These are phyloP conservation scores for Asterochloris sp. DNA, from an alignment of 139 green algal genomes.

Conservation along the genomic window DNA sequence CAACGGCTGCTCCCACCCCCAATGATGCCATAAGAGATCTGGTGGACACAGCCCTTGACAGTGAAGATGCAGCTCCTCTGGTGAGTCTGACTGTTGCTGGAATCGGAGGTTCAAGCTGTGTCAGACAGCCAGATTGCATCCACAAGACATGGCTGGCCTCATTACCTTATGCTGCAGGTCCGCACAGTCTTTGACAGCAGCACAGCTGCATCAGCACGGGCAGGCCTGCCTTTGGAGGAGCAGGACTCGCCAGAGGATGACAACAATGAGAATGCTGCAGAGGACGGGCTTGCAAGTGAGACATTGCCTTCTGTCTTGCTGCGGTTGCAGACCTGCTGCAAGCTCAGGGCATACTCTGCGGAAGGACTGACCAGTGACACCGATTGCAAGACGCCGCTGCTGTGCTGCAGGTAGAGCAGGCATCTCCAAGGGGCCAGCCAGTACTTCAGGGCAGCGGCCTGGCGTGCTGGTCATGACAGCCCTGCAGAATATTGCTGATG, in stretches of 20 bases:
- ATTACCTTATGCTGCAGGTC: background rate
- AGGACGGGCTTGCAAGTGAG: background rate
- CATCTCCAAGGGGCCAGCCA: background rate
- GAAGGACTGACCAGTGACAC: background rate
- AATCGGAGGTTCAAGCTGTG: background rate
- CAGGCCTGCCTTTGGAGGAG: background rate
- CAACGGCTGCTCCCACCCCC: too few relatives aligned
- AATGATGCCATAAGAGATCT: background rate
- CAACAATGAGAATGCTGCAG: too few relatives aligned
- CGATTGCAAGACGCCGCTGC: too few relatives aligned
- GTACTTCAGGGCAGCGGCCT: too few relatives aligned
- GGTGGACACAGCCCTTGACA: slow-evolving; percentile 1
- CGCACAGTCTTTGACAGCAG: background rate
- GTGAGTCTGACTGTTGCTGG: background rate
- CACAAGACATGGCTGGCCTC: background rate
- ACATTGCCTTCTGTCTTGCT: background rate
- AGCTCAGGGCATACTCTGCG: background rate
- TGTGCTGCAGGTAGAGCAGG: background rate
- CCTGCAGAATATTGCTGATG: slow-evolving; percentile 1
- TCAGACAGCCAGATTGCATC: background rate
- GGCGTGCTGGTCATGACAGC: background rate
- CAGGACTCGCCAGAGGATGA: background rate
- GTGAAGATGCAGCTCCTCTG: slow-evolving; percentile 10
- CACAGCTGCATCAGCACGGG: background rate
- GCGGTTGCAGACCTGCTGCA: background rate